Conservation (phyloP, 1,139 yeast genomes). For the Saccharomyces hybrid region DNA sequence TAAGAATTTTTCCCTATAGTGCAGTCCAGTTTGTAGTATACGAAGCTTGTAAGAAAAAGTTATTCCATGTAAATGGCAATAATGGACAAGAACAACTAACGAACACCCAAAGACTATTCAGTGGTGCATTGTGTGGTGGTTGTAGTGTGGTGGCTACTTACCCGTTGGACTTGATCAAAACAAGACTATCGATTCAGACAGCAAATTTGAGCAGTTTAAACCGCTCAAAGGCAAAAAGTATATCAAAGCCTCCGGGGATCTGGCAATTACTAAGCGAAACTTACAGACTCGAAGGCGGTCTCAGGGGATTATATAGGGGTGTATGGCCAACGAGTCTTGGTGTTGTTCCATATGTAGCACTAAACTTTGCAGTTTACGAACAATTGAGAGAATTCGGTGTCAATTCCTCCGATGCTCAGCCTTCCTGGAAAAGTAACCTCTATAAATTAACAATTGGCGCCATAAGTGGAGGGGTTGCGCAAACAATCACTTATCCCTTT, state of each 20-base stretch:
- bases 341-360: slow-evolving; percentile 93
- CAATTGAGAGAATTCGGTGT: slow-evolving; percentile 48
- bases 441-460: slow-evolving; percentile 70
- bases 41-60: slow-evolving; percentile 53
- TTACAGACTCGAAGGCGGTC: slow-evolving; percentile 72
- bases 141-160: slow-evolving; percentile 78
- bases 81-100: slow-evolving; percentile 35
- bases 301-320: slow-evolving; percentile 74
- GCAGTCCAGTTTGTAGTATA: slow-evolving; percentile 92
- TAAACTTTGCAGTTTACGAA: slow-evolving; percentile 87
- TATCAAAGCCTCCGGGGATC: slow-evolving; percentile 59
- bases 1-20: slow-evolving; percentile 85
- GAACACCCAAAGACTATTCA: slow-evolving; percentile 52
- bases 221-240: slow-evolving; percentile 36
- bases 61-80: slow-evolving; percentile 36
- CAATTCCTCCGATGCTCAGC: slow-evolving; percentile 15
- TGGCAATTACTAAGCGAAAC: slow-evolving; percentile 50
- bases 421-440: slow-evolving; percentile 26
- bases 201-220: slow-evolving; percentile 56
- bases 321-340: slow-evolving; percentile 83
- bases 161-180: slow-evolving; percentile 86
- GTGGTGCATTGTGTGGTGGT: slow-evolving; percentile 81
- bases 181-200: slow-evolving; percentile 82
- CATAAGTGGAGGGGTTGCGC: slow-evolving; percentile 78
- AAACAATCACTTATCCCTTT: slow-evolving; percentile 77